A percentile compares a stretch with the other conserved stretches of the same genome.
Evolutionary conservation across 179 eudicot species (phyloP).

Genomic region (Silene noctiflora): DNA sequence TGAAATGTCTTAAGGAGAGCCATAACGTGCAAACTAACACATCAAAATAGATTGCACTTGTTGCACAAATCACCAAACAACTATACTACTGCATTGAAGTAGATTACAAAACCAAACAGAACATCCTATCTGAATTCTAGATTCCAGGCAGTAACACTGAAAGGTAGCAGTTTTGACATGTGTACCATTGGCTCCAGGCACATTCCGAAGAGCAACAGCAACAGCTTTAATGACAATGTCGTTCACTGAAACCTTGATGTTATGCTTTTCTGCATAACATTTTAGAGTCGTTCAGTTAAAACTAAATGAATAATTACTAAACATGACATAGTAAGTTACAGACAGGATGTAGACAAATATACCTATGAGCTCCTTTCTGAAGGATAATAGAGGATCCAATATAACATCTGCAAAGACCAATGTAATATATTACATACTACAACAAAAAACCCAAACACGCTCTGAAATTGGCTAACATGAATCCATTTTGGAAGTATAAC

Average conservation of each 20-base stretch:
- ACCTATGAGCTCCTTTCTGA: slow-evolving; percentile 92
- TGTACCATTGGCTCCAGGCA: slow-evolving; percentile 93
- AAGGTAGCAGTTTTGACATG: slow-evolving; percentile 2
- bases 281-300: slow-evolving; percentile 11
- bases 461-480: background rate
- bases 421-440: slow-evolving; percentile 9
- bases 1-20: slow-evolving; percentile 4
- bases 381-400: slow-evolving; percentile 80
- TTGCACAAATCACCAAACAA: background rate
- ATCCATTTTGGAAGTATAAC: slow-evolving; percentile 11
- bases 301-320: slow-evolving; percentile 5
- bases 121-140: slow-evolving; percentile 9
- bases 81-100: background rate
- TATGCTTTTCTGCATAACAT: slow-evolving; percentile 58
- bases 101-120: background rate
- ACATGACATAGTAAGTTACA: slow-evolving; percentile 5
- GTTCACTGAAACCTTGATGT: slow-evolving; percentile 93
- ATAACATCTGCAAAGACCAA: slow-evolving; percentile 65
- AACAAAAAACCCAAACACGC: background rate
- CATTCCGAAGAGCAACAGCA: slow-evolving; percentile 82
- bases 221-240: slow-evolving; percentile 97
- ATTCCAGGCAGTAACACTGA: slow-evolving; percentile 7
- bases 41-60: background rate
- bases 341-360: slow-evolving; percentile 31
- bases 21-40: background rate